Percentiles rank a stretch among this genome's conserved stretches.
Conservation (phyloP, 202 grass and related monocot genomes). For the Zoysia matrella region DNA sequence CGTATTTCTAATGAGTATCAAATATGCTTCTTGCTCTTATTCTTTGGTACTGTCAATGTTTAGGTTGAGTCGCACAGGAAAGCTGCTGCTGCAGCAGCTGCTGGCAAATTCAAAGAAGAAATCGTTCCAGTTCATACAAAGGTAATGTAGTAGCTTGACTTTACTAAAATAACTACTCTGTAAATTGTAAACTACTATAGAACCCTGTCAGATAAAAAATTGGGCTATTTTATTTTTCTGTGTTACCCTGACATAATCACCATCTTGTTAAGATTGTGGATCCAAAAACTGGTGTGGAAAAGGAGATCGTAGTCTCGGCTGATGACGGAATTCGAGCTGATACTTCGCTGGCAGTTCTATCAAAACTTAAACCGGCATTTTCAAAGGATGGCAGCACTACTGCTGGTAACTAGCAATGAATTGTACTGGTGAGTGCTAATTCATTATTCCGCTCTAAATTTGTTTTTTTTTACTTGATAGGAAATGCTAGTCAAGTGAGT, state of each 20-base stretch:
- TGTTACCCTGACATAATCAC: slow-evolving; percentile 12
- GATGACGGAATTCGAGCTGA: slow-evolving; percentile 79
- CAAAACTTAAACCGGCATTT: slow-evolving; percentile 92
- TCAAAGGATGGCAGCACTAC: slow-evolving; percentile 84
- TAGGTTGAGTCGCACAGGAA: slow-evolving; percentile 97
- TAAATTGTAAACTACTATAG: neutral
- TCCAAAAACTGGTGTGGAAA: slow-evolving; percentile 83
- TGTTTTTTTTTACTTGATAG: slow-evolving; percentile 43
- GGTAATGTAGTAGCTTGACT: slow-evolving; percentile 43
- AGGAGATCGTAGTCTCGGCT: slow-evolving; percentile 56
- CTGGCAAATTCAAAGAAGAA: slow-evolving; percentile 95
- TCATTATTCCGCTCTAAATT: slow-evolving; percentile 3
- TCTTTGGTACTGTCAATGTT: slow-evolving; percentile 21
- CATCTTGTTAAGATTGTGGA: slow-evolving; percentile 67
- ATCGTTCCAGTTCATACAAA: slow-evolving; percentile 82
- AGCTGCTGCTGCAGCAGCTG: slow-evolving; percentile 60
- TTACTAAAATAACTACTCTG: slow-evolving; percentile 13
- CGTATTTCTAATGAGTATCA: neutral
- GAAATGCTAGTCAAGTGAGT: slow-evolving; percentile 92
- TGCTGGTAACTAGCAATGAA: slow-evolving; percentile 65
- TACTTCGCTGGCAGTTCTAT: slow-evolving; percentile 68
- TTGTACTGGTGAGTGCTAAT: neutral
- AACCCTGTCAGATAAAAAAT: neutral
- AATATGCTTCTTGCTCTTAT: slow-evolving; percentile 30
- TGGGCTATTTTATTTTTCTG: neutral